A percentile compares a stretch with the other conserved stretches of the same genome.
Evolutionary conservation across 2,329 filamentous ascomycete genomes (phyloP).

Genomic region (Aspergillus brunneoviolaceus): DNA sequence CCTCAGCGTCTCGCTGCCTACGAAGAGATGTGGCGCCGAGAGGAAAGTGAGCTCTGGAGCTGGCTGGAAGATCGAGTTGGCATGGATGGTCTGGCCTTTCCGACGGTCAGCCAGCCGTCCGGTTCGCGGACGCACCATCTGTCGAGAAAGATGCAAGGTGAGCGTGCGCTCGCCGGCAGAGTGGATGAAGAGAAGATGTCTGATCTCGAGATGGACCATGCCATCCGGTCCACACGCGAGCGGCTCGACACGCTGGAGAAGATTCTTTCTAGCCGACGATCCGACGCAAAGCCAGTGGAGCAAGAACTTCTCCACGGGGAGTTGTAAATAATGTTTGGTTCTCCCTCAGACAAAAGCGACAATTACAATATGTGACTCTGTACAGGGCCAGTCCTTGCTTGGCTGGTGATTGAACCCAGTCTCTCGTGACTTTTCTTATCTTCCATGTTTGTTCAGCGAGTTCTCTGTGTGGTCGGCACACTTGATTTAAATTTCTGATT

Average conservation of each 20-base stretch:
- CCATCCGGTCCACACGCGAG: constrained; percentile 83
- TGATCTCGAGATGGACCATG: constrained; percentile 72
- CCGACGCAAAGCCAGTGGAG: constrained; percentile 16
- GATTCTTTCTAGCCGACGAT: constrained; percentile 63
- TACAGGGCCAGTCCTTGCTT: not conserved
- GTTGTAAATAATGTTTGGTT: constrained; percentile 17
- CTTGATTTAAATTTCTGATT: not conserved
- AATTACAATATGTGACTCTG: too few relatives aligned
- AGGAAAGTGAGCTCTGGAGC: constrained; percentile 87
- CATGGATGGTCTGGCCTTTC: constrained; percentile 56
- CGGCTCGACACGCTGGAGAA: constrained; percentile 73
- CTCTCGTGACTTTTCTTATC: constrained; percentile 1
- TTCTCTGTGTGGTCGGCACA: not conserved
- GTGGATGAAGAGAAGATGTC: constrained; percentile 67
- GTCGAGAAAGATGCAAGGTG: constrained; percentile 32
- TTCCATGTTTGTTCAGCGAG: constrained; percentile 1
- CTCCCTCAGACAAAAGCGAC: not conserved
- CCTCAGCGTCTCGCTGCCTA: constrained; percentile 77
- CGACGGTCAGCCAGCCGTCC: constrained; percentile 28
- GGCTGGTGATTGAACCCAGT: not conserved
- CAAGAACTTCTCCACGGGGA: constrained; percentile 25
- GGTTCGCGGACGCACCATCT: constrained; percentile 46
- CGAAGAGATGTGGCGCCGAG: constrained; percentile 85
- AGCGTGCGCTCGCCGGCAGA: constrained; percentile 54
- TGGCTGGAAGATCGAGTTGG: constrained; percentile 88